Conservation (phyloP, 495 filamentous ascomycete species). For the Podospora pseudopauciseta region DNA sequence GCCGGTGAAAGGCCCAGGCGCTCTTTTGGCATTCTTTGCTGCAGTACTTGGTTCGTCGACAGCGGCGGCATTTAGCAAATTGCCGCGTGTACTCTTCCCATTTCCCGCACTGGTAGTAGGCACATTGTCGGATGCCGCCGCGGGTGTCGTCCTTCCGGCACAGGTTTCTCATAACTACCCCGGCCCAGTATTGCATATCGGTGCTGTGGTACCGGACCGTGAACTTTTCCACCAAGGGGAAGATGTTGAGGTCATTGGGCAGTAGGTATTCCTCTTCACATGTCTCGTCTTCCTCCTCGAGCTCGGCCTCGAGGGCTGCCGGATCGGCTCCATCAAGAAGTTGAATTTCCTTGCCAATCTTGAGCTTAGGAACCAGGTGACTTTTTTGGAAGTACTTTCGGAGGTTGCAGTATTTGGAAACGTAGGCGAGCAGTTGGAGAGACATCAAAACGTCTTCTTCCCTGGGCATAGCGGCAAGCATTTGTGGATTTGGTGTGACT, state of each 20-base stretch:
- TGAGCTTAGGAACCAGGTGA: slow-evolving; percentile 88
- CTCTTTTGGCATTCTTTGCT: slow-evolving; percentile 99
- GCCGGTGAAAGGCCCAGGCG: slow-evolving; percentile 94
- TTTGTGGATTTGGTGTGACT: slow-evolving; percentile 59
- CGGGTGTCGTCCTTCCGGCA: slow-evolving; percentile 94
- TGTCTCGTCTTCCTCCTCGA: slow-evolving; percentile 50
- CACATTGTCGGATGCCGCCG: slow-evolving; percentile 93
- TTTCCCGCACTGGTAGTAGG: slow-evolving; percentile 94
- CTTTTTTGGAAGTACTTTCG: slow-evolving; percentile 92
- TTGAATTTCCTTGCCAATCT: slow-evolving; percentile 79
- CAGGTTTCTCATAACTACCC: slow-evolving; percentile 96
- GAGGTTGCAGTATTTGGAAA: slow-evolving; percentile 97
- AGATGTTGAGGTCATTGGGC: slow-evolving; percentile 94
- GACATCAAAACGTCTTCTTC: slow-evolving; percentile 99
- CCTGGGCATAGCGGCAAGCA: slow-evolving; percentile 83
- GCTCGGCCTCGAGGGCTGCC: slow-evolving; percentile 33
- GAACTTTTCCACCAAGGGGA: slow-evolving; percentile 96
- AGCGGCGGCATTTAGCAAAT: slow-evolving; percentile 96
- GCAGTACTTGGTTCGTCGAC: slow-evolving; percentile 97
- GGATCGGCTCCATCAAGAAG: slow-evolving; percentile 67
- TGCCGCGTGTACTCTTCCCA: slow-evolving; percentile 96
- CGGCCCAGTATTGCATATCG: slow-evolving; percentile 99
- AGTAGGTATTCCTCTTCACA: slow-evolving; percentile 86
- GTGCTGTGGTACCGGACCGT: slow-evolving; percentile 89
- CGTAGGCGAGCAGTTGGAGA: slow-evolving; percentile 93